These are phyloP conservation scores for Tolypocladium paradoxum DNA, from an alignment of 2,329 filamentous ascomycete species.

Conservation along the genomic window DNA sequence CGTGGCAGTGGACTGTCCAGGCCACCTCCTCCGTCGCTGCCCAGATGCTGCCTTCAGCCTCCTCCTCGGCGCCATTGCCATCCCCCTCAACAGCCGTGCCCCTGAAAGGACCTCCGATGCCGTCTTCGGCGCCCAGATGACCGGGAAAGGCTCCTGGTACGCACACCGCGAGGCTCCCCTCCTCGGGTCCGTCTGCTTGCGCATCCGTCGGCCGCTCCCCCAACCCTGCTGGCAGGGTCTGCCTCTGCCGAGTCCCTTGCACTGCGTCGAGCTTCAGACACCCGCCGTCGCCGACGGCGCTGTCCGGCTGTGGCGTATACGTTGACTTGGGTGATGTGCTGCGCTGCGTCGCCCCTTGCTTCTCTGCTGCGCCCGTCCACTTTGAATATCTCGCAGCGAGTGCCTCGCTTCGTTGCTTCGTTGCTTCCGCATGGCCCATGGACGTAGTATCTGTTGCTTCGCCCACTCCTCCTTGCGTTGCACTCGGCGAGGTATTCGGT, in stretches of 20 bases:
- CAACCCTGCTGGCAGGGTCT: background rate
- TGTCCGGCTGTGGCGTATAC: conserved; percentile 7
- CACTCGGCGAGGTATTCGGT: conserved; percentile 17
- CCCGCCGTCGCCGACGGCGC: background rate
- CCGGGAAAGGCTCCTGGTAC: conserved; percentile 18
- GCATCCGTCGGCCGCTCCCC: background rate
- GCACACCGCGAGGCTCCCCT: conserved; percentile 4
- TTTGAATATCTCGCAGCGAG: background rate
- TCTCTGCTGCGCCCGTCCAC: background rate
- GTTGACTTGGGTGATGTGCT: conserved; percentile 17
- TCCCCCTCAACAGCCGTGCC: background rate
- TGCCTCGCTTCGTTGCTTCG: conserved; percentile 4
- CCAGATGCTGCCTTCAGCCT: background rate
- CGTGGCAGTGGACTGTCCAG: conserved; percentile 2
- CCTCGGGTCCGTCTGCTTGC: background rate
- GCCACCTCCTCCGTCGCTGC: conserved; percentile 4
- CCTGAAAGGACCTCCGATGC: conserved; percentile 18
- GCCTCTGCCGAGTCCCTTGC: background rate
- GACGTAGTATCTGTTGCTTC: conserved; percentile 21
- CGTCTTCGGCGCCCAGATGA: conserved; percentile 13
- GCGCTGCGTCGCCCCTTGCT: background rate
- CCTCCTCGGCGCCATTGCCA: too few species aligned
- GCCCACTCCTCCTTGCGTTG: conserved; percentile 5
- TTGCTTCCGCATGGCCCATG: conserved; percentile 5
- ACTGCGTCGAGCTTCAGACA: background rate